phyloP scores from a whole-genome alignment of 169 alveolate genomes.

The Sarcocystis neurona region DNA sequence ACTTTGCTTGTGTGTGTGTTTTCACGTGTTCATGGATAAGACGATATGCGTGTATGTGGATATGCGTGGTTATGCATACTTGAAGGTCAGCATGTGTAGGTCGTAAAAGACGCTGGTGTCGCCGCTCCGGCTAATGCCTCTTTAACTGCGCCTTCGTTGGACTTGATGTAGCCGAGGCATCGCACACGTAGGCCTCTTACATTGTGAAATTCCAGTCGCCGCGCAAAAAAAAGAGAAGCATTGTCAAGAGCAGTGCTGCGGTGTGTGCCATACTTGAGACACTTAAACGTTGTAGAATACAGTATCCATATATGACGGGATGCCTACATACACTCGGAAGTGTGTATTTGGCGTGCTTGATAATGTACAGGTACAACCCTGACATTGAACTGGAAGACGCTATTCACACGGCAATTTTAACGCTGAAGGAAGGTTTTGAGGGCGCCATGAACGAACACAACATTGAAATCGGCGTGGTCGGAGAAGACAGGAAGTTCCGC shows the following conservation, averaged over 20 bases:
- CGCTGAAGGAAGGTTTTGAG: constrained; percentile 93
- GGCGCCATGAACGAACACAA: constrained; percentile 96
- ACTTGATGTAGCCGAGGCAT: too few relatives aligned
- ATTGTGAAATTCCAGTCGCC: too few relatives aligned
- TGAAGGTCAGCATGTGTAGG: background rate
- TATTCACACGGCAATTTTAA: constrained; percentile 91
- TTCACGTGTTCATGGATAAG: background rate
- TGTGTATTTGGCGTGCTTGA: background rate
- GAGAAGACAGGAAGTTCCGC: constrained; percentile 82
- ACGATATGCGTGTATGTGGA: background rate
- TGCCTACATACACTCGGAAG: too few relatives aligned
- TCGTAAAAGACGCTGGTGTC: too few relatives aligned
- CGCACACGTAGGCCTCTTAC: too few relatives aligned
- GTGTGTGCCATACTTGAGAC: too few relatives aligned
- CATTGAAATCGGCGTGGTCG: constrained; percentile 96
- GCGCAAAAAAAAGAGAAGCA: too few relatives aligned
- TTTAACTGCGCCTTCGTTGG: too few relatives aligned
- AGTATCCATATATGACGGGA: too few relatives aligned
- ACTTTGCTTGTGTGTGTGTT: background rate
- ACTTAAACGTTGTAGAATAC: too few relatives aligned
- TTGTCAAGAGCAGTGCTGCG: too few relatives aligned
- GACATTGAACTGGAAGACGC: constrained; percentile 97
- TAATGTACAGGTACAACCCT: constrained; percentile 78
- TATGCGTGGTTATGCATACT: background rate
- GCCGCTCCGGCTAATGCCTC: too few relatives aligned